Evolutionary conservation across 441 rosid genomes (phyloP), one percentile per base, ranked within the genome.

Genomic region (Codiaeum variegatum): DNA sequence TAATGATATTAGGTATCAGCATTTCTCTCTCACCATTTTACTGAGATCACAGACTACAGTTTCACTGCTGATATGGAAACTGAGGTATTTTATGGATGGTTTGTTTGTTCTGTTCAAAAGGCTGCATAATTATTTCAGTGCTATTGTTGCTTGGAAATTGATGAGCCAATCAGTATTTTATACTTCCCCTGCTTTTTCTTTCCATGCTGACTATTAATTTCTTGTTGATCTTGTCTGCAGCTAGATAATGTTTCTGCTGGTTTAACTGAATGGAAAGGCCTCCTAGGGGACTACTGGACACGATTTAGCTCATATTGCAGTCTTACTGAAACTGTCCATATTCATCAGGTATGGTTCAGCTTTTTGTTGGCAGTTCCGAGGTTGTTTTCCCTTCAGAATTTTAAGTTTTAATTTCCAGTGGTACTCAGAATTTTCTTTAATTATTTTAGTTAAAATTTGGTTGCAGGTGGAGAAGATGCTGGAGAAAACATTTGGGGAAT

Each of bases 41-140:
- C 96, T 0, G 99, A 96, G 86, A 93, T 96, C 77, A 88, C 97
- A 52, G 97, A 96, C 83, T 93, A 88, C 77, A 89, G 97, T 82
- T 96, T 93, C 76, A 96, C 99, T 63, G 98, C 99, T 79, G 98
- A 91, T 78, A 90, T 93, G 99, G 99, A 96, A 87, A 84, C 88
- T 46, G 94, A 96, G 94, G 98, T 96, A 84, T 74, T 71, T 75
- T 46, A 56, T 75, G 72, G 66, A 47, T 61, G 47, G 64, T 70
- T 23, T 71, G 38, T 29, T 62, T 73, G 19, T 61, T 55, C 18
- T 69, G 26, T 23, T 58, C 61, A 23, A 11, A 42, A 29, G 19
- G 49, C 72, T 69, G 9, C 11, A 0, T 46, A 24, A 13, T 12
- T 21, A 18, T 44, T 32, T 21, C 9, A 10, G 31, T 26, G 13